Conservation (phyloP, 2,329 filamentous ascomycete species). For the Botryotinia calthae region DNA sequence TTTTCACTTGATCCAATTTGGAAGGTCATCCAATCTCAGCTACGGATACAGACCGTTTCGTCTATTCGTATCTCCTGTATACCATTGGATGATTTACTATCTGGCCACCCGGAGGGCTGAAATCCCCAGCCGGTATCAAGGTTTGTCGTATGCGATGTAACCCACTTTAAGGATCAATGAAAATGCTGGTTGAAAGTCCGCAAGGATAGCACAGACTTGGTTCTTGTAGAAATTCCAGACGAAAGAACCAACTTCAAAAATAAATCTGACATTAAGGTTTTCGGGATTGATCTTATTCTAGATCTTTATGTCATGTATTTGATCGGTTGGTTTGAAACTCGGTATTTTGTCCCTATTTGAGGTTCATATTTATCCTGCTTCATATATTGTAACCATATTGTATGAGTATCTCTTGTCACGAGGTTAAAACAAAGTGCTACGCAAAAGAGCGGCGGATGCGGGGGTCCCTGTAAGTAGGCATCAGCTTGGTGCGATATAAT, state of each 20-base stretch:
- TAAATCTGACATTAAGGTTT: conserved; percentile 12
- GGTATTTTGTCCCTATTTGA: neutral
- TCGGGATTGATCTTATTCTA: neutral
- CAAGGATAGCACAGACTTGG: conserved; percentile 20
- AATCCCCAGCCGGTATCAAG: conserved; percentile 17
- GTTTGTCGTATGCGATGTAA: conserved; percentile 17
- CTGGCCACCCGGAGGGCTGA: conserved; percentile 18
- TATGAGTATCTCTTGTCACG: neutral
- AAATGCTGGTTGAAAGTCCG: conserved; percentile 17
- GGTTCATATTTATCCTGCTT: neutral
- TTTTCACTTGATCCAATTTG: neutral
- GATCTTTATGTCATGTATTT: neutral
- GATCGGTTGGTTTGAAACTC: neutral
- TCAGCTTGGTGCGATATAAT: conserved; percentile 19
- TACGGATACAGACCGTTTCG: conserved; percentile 20
- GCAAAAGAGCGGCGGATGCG: conserved; percentile 1
- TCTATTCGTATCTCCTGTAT: conserved; percentile 17
- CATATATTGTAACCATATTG: neutral
- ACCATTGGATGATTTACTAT: conserved; percentile 17
- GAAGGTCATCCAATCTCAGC: conserved; percentile 22
- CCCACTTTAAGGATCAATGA: conserved; percentile 16
- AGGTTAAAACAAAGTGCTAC: conserved; percentile 3
- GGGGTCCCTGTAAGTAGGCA: neutral
- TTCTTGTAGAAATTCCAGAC: conserved; percentile 7
- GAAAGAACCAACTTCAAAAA: neutral